Evolutionary conservation across 2,329 filamentous ascomycete species (phyloP), one percentile per base, ranked within the genome.

Genomic region (Tolypocladium tropicale): DNA sequence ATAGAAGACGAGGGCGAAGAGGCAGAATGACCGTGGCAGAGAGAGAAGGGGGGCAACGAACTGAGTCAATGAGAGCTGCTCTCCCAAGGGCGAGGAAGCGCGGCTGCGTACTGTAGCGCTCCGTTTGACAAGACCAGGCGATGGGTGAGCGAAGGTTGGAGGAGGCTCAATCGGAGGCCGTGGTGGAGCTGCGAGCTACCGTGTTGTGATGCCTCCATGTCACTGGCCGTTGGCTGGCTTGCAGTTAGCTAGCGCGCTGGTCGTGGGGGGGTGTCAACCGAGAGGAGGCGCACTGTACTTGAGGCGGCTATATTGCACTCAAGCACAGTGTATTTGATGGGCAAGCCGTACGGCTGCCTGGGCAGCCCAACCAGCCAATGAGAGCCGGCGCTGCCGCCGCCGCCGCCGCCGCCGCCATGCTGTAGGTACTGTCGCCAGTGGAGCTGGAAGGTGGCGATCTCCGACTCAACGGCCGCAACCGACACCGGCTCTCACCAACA

Each of bases 381-480:
- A 28, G 28, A 12, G 28, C n/a, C n/a, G n/a, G n/a, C n/a, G n/a
- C n/a, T n/a, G n/a, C n/a, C n/a, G n/a, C n/a, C n/a, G n/a, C n/a
- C n/a, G n/a, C n/a, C n/a, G n/a, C 34, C 41, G 5, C 41, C 41
- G 6, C 39, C 5, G 21, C 21, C 3, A 4, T 5, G 21, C 23
- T 48, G 9, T 3, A 21, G 18, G 7, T 21, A 6, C 37, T n/a
- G 18, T 18, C 6, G 37, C 33, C 6, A 2, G 12, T 4, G 6
- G 23, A n/a, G n/a, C 50, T 61, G 63, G 64, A 63, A 59, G 57
- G 68, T 70, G 68, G 68, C 68, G 68, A 70, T 66, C 66, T 70
- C 68, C 68, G 68, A 56, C 51, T 10, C 33, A 11, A 23, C 51
- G 56, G 58, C 56, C 41, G 11, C 49, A 49, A 53, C 57, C 55